Evolutionary conservation across 164 flowering plant genomes (phyloP), one percentile per base, ranked within the genome.

Genomic region (Magnolia changhungtana): DNA sequence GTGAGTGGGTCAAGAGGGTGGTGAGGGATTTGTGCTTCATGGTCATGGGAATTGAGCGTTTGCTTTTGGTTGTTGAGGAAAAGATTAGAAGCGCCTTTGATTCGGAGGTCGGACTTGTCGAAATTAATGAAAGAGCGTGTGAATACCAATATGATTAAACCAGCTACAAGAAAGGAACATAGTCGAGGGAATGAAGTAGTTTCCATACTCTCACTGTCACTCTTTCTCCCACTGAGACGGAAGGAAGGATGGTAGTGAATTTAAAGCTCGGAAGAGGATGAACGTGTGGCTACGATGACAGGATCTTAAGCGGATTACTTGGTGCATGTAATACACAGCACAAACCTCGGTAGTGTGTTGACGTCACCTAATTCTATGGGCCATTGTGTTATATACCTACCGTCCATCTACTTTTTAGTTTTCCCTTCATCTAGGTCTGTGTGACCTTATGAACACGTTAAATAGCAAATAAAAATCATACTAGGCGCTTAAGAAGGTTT

Each of bases 1-100:
- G 99, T 94, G 29, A 96, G 90, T 1, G 99, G 99, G 85, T 96
- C 99, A 7, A 96, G 90, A 2, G 98, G 98, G 84, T 94, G 99
- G 81, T 70, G 88, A n/a, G 99, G 98, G 76, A 79, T 67, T 78
- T 82, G 86, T 78, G 83, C 51, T 18, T 81, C 45, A 86, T 90
- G 98, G 84, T 77, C 61, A 74, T 24, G 52, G 45, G 37, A 52
- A 37, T 37, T 37, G 37, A 27, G 72, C 24, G 4, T 63, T 1
- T 76, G 63, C 14, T 21, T 73, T 69, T 29, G 51, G 18, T 78
- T 80, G 50, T 76, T 72, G 6, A 50, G 64, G 69, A 63, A 67
- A 72, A 29, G 71, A 16, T 67, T 4, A 74, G 75, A 29, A 20
- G 78, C 78, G 78, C 81, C 51, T 20, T 86, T 82, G 81, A 82